Conservation (phyloP, 75 land plant genomes). For the Selaginella tamariscina region DNA sequence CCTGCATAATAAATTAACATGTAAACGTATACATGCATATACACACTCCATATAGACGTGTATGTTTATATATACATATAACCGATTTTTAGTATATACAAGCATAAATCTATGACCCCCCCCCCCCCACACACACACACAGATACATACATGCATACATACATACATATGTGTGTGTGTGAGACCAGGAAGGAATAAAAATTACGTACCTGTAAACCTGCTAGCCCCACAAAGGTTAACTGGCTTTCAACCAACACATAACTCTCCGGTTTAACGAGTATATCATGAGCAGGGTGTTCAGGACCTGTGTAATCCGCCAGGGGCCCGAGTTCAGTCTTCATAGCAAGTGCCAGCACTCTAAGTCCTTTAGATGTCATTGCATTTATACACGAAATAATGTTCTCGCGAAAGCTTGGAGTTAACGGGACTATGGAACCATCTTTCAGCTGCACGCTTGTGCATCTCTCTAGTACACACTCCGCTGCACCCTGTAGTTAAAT, state of each 20-base stretch:
- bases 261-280: slow-evolving; percentile 19
- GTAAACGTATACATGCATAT: background rate
- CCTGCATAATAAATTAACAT: slow-evolving; percentile 17
- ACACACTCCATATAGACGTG: background rate
- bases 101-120: background rate
- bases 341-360: slow-evolving; percentile 27
- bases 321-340: slow-evolving; percentile 18
- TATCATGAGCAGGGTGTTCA: slow-evolving; percentile 20
- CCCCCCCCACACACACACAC: too few relatives aligned
- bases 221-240: slow-evolving; percentile 26
- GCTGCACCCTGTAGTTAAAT: slow-evolving; percentile 33
- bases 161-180: background rate
- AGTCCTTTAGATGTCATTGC: slow-evolving; percentile 21
- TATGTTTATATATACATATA: background rate
- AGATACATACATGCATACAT: background rate
- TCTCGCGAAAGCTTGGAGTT: slow-evolving; percentile 18
- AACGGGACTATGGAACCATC: slow-evolving; percentile 29
- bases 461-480: slow-evolving; percentile 31
- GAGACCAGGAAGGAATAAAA: background rate
- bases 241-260: slow-evolving; percentile 23
- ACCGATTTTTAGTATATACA: background rate
- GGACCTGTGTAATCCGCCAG: slow-evolving; percentile 25
- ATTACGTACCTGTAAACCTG: slow-evolving; percentile 23
- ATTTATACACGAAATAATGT: slow-evolving; percentile 19
- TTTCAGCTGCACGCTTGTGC: slow-evolving; percentile 24